A percentile compares a stretch with the other conserved stretches of the same genome.
Conservation (phyloP, 2,329 filamentous ascomycete species). For the Penicillium thymicola region DNA sequence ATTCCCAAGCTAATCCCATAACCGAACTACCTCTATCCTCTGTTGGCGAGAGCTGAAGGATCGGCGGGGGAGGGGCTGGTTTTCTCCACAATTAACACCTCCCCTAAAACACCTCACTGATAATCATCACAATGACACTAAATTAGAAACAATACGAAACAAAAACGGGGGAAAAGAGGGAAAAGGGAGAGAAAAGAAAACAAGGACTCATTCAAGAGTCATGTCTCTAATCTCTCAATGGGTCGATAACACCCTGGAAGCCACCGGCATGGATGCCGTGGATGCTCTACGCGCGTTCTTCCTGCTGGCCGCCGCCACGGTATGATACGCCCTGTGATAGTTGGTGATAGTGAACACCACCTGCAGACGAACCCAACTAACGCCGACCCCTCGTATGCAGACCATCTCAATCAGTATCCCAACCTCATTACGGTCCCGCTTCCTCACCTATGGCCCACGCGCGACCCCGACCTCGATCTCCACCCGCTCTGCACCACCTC, state of each 20-base stretch:
- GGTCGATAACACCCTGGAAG: constrained; percentile 15
- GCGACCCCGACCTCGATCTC: constrained; percentile 29
- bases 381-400: constrained; percentile 21
- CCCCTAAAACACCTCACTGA: constrained; percentile 2
- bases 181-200: background rate
- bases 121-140: background rate
- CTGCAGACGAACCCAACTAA: constrained; percentile 18
- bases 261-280: constrained; percentile 21
- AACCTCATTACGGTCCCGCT: constrained; percentile 52
- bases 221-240: constrained; percentile 12
- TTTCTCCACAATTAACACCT: constrained; percentile 5
- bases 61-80: background rate
- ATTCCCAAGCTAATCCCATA: background rate
- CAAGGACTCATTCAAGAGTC: background rate
- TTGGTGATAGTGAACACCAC: constrained; percentile 33
- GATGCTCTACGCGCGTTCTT: constrained; percentile 39
- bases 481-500: constrained; percentile 10
- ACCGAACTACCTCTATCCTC: constrained; percentile 4
- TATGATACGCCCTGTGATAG: constrained; percentile 26
- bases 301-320: constrained; percentile 37
- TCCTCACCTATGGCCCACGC: constrained; percentile 60
- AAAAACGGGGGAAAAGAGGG: background rate
- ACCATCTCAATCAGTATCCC: constrained; percentile 52
- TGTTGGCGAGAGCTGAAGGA: constrained; percentile 2
- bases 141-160: background rate